Conservation (phyloP, 2,329 filamentous ascomycete species). For the Lachnum nothofagi region DNA sequence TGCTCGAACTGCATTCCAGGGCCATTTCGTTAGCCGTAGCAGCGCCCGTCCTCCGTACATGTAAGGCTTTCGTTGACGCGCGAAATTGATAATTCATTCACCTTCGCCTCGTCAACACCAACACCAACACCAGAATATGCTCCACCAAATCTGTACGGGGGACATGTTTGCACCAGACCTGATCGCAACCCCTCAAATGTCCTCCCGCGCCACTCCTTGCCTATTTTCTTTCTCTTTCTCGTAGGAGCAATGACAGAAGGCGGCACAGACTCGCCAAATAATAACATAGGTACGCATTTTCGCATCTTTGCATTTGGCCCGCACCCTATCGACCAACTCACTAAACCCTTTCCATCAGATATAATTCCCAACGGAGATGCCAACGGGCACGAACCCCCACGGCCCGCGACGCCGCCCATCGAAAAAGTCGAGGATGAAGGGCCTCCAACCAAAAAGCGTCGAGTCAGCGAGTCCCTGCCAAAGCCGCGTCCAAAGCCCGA, state of each 20-base stretch:
- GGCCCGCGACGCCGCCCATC: too few relatives aligned
- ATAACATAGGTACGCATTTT: constrained; percentile 24
- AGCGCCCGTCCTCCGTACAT: background rate
- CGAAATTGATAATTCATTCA: too few relatives aligned
- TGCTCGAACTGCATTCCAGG: too few relatives aligned
- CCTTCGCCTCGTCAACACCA: constrained; percentile 23
- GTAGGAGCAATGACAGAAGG: constrained; percentile 33
- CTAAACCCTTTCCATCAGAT: constrained; percentile 21
- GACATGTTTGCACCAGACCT: constrained; percentile 47
- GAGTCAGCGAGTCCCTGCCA: constrained; percentile 47
- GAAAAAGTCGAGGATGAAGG: constrained; percentile 37
- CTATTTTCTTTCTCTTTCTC: constrained; percentile 31
- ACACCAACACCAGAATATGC: too few relatives aligned
- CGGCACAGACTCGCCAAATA: constrained; percentile 31
- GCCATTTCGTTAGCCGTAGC: too few relatives aligned
- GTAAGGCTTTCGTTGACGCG: background rate
- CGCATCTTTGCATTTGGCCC: constrained; percentile 2
- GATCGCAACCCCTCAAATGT: constrained; percentile 55
- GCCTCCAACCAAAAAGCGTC: constrained; percentile 61
- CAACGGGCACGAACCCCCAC: constrained; percentile 32
- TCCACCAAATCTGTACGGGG: constrained; percentile 46
- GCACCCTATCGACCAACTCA: constrained; percentile 4
- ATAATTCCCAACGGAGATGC: constrained; percentile 27
- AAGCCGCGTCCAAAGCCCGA: constrained; percentile 47
- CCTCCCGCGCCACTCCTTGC: constrained; percentile 50